Conservation (phyloP, 2,329 filamentous ascomycete genomes). For the Alternaria conjuncta region DNA sequence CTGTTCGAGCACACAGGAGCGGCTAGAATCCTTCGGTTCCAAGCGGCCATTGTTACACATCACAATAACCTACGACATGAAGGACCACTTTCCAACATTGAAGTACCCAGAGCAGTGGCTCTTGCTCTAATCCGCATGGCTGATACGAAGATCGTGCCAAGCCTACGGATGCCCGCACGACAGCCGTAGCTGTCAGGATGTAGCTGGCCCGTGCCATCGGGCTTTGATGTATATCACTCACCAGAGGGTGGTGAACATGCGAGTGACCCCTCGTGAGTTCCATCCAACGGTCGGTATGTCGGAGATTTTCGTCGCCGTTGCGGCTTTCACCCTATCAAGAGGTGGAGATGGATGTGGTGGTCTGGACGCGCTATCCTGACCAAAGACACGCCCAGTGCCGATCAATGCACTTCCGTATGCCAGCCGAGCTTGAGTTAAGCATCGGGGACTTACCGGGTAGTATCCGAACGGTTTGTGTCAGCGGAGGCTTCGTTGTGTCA, state of each 20-base stretch:
- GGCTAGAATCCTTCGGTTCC: conserved; percentile 6
- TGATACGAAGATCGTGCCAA: conserved; percentile 12
- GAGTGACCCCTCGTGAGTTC: conserved; percentile 8
- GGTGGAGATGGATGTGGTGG: neutral
- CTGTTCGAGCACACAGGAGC: neutral
- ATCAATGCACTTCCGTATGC: conserved; percentile 7
- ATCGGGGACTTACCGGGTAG: conserved; percentile 14
- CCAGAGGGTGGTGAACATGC: neutral
- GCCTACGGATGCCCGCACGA: conserved; percentile 28
- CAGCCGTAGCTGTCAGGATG: conserved; percentile 11
- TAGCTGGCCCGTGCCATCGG: conserved; percentile 28
- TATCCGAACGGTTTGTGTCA: conserved; percentile 11
- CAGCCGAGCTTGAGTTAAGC: conserved; percentile 1
- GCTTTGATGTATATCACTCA: conserved; percentile 8
- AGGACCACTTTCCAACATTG: neutral
- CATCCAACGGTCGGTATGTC: conserved; percentile 23
- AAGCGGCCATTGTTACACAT: conserved; percentile 20
- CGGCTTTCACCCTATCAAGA: neutral
- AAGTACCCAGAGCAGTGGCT: neutral
- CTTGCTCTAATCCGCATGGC: conserved; percentile 1
- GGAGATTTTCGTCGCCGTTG: conserved; percentile 23
- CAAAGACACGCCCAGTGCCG: conserved; percentile 9
- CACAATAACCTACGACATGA: conserved; percentile 5
- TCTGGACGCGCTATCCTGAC: neutral
- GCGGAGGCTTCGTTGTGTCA: neutral